Base-by-base conservation (phyloP, 2,329 filamentous ascomycete genomes). In the Penicillium palitans region DNA sequence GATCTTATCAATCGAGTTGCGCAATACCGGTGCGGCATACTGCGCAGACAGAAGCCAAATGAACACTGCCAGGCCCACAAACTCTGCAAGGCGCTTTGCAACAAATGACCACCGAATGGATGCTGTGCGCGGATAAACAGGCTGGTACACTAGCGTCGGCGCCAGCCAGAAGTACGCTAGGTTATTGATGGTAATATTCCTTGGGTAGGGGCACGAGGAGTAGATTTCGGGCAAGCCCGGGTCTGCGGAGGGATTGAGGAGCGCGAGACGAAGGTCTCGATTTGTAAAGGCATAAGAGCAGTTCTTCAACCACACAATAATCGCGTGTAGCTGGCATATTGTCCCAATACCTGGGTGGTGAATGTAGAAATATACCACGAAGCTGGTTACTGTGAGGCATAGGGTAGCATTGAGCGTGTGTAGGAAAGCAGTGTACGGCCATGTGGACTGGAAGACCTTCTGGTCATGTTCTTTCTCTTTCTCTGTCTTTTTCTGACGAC, bases 111-210 rank as follows among this genome's bases (percentile, higher is more conserved):
- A 97, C 61, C 95, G 85, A 66, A 97, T 90, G 57, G 83, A 84
- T 9, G 86, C 80, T 6, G 90, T 92, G 44, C 93, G 89, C 21
- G 95, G 95, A 74, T 99, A 99, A 15, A 95, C 91, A 1, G 95
- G 95, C 78, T 99, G 95, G 74, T 99, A 99, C 45, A 98, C 89
- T 52, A 99, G 83, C 0, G 95, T 99, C 0, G 95, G 95, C 0
- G 93, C 95, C 87, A 93, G 93, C 93, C 95, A 98, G 75, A 99
- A 99, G 78, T 98, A 99, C 58, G 85, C 86, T 27, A 99, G 80
- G 72, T 98, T 99, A 51, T 82, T 78, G 66, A 97, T 83, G 3
- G 92, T 96, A 74, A 99, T 90, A 74, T 98, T 99, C 48, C 85
- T 78, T 0, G 95, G 95, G 72, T 99, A 99, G 0, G 93, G 90